Evolutionary conservation across 2,329 filamentous ascomycete species (phyloP).

Genomic region (Fusarium sublunatum): DNA sequence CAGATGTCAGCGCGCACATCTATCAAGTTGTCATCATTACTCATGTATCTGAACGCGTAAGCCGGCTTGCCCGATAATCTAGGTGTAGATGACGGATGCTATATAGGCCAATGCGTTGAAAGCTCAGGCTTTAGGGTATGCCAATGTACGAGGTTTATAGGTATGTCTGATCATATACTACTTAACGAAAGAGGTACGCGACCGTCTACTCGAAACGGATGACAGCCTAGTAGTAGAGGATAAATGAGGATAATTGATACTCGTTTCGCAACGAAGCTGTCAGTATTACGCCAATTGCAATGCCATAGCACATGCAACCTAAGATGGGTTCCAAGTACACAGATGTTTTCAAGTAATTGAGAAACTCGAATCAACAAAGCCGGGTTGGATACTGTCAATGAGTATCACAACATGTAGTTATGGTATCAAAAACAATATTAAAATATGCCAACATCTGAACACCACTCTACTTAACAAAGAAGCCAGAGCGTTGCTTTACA

Average conservation of each 20-base stretch:
- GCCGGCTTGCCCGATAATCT: not conserved
- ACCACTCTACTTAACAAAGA: constrained; percentile 51
- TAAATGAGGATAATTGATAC: no score
- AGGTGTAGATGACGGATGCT: not conserved
- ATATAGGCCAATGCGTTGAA: not conserved
- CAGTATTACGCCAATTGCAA: no score
- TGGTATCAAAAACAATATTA: constrained; percentile 23
- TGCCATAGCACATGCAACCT: no score
- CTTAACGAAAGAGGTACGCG: no score
- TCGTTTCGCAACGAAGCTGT: no score
- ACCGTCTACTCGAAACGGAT: no score
- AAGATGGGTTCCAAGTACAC: not conserved
- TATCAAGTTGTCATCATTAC: not conserved
- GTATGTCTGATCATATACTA: no score
- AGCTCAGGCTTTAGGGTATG: not conserved
- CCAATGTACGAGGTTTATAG: no score
- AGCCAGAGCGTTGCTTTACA: constrained; percentile 54
- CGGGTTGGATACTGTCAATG: not conserved
- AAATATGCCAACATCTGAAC: constrained; percentile 4
- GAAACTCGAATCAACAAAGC: not conserved
- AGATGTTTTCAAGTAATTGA: not conserved
- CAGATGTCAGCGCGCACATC: not conserved
- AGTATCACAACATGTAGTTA: constrained; percentile 7
- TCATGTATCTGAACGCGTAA: not conserved
- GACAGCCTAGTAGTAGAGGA: no score